These are phyloP conservation scores for Cryptosporidium andersoni DNA, from an alignment of 169 alveolate genomes.

Conservation along the genomic window DNA sequence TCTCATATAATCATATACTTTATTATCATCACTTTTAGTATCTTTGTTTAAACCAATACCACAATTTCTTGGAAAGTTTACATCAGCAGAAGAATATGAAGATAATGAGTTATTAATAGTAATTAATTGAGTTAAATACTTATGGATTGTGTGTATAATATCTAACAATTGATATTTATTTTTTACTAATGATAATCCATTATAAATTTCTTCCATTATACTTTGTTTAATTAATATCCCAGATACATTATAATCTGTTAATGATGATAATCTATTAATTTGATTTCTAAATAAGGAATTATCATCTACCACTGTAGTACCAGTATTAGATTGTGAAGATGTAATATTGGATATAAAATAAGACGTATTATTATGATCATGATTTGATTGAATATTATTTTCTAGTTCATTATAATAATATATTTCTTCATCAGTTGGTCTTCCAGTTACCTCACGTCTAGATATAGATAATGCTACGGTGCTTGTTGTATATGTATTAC, in stretches of 20 bases:
- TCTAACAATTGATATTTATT: slow-evolving; percentile 26
- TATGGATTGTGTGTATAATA: slow-evolving; percentile 14
- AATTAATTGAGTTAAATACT: slow-evolving; percentile 9
- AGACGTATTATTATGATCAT: background rate
- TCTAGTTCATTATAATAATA: background rate
- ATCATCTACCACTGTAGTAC: background rate
- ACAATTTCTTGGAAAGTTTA: slow-evolving; percentile 42
- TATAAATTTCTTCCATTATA: slow-evolving; percentile 55
- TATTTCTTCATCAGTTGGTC: slow-evolving; percentile 52
- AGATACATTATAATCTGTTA: background rate
- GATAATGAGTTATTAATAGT: slow-evolving; percentile 10
- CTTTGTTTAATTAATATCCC: slow-evolving; percentile 21
- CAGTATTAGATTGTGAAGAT: background rate
- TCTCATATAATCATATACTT: slow-evolving; percentile 35
- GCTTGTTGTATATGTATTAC: background rate
- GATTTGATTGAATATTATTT: background rate
- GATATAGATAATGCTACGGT: slow-evolving; percentile 1
- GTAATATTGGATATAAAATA: background rate
- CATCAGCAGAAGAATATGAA: slow-evolving; percentile 1
- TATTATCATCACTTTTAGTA: background rate
- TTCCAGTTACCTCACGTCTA: slow-evolving; percentile 40
- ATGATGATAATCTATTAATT: background rate
- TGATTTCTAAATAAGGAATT: background rate
- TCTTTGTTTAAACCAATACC: background rate
- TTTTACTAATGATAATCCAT: slow-evolving; percentile 46